Percentiles rank a stretch among this genome's conserved stretches.
These are phyloP conservation scores for Crithidia brevicula DNA, from an alignment of 208 protist species.

Conservation along the genomic window DNA sequence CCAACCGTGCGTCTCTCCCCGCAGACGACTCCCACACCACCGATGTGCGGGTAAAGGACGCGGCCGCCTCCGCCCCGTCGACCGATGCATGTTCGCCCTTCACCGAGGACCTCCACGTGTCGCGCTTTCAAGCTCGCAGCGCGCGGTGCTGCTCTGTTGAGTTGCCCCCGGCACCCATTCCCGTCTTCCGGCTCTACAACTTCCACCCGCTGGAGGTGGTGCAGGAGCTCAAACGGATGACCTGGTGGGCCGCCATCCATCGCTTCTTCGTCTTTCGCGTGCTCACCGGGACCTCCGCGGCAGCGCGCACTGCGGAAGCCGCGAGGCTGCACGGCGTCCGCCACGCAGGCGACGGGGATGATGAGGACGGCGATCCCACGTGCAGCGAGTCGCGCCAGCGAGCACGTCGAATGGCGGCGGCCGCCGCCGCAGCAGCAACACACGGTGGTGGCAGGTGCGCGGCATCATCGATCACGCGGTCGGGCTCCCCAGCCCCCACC, in stretches of 20 bases:
- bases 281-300: constrained; percentile 12
- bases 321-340: not conserved
- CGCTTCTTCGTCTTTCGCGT: constrained; percentile 15
- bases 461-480: too few species aligned
- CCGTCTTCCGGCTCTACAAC: constrained; percentile 15
- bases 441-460: too few species aligned
- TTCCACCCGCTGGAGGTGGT: constrained; percentile 20
- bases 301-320: not conserved
- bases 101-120: constrained; percentile 12
- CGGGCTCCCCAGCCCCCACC: not conserved
- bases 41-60: too few species aligned
- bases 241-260: constrained; percentile 17
- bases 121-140: too few species aligned
- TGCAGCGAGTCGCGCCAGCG: too few species aligned
- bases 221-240: constrained; percentile 22
- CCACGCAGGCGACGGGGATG: not conserved
- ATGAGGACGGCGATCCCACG: too few species aligned
- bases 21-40: too few species aligned
- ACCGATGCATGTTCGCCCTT: constrained; percentile 8
- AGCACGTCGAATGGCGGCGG: too few species aligned
- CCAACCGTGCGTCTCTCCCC: too few species aligned
- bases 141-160: constrained; percentile 9
- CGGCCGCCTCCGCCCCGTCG: not conserved
- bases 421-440: not conserved
- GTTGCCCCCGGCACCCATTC: constrained; percentile 7